Percentiles rank a stretch among this genome's conserved stretches.
phyloP scores from a whole-genome alignment of 2,329 filamentous ascomycete species.

The Macrophomina pseudophaseolina region DNA sequence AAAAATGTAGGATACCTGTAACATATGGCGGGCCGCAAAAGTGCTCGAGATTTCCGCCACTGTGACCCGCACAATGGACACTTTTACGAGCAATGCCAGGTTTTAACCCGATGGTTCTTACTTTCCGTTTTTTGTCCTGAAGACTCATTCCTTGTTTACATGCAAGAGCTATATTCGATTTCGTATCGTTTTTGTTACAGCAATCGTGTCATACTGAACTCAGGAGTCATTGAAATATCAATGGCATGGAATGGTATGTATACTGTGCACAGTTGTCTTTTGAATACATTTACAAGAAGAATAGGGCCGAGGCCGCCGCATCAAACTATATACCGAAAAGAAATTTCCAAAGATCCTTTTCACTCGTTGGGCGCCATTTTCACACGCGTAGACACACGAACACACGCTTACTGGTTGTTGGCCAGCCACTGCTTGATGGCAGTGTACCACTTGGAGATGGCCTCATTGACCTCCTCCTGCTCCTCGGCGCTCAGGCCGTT shows the following conservation, averaged over 20 bases:
- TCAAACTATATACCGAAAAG: constrained; percentile 7
- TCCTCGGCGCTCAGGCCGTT: constrained; percentile 13
- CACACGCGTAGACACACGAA: not conserved
- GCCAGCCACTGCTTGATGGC: constrained; percentile 6
- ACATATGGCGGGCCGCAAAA: not conserved
- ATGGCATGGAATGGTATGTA: not conserved
- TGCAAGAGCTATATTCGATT: too few species aligned
- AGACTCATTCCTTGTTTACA: not conserved
- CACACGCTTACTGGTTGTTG: constrained; percentile 1
- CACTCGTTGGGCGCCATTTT: not conserved
- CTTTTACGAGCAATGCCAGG: not conserved
- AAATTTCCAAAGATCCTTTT: not conserved
- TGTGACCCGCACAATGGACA: not conserved
- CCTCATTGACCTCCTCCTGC: constrained; percentile 14
- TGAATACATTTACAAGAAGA: constrained; percentile 25
- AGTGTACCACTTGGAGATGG: not conserved
- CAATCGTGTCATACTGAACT: not conserved
- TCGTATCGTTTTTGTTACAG: too few species aligned
- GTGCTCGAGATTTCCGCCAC: not conserved
- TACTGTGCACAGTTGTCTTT: constrained; percentile 9
- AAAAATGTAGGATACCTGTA: constrained; percentile 8
- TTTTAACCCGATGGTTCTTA: not conserved
- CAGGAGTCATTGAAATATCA: not conserved
- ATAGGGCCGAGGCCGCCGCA: constrained; percentile 3
- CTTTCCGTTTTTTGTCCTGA: too few species aligned